Base-by-base conservation (phyloP, 371 early-diverging fungal genomes). In the Batrachochytrium dendrobatidis region DNA sequence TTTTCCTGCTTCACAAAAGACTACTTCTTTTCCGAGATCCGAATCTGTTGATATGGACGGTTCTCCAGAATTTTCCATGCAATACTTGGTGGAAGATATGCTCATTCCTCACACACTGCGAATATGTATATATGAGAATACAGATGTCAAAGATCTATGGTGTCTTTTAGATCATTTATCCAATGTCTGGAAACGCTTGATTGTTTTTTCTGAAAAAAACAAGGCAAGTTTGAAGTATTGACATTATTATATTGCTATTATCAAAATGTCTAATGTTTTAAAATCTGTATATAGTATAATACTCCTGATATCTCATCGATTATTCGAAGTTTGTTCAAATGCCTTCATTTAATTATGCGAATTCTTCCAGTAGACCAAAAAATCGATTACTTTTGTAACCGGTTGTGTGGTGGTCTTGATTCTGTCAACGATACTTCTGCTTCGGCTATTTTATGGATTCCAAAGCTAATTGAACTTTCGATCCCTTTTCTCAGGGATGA, bases 121-220 rank as follows among this genome's bases (percentile, higher is more conserved):
- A 18, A 44, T 61, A 2, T 60, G 56, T 32, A 55, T 60, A 3
- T 20, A 18, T 30, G 66, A 65, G 2, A 8, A 5, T 31, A 1
- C 30, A 5, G 55, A 55, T 20, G 30, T n/a, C 24, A 44, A 18
- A 25, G 34, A 50, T 39, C 22, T 24, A 52, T 65, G 65, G 65
- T 7, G 31, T 5, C 26, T 66, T 1, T 49, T 71, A 53, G 61
- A 65, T 29, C 20, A 53, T 8, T 6, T 63, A 18, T 34, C 58
- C 2, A 31, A n/a, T 15, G 44, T 71, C 50, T 71, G 71, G 71
- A 71, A 71, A 48, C 10, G 48, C 15, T 44, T 71, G 35, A 64
- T 65, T 34, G 43, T 55, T 1, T 29, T 66, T 12, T 66, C 65
- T 45, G 58, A 6, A 8, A 44, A 34, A 1, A 35, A 51, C 34